Evolutionary conservation across 352 stramenopile species (phyloP).

Genomic region (Phytophthora tentaculata): DNA sequence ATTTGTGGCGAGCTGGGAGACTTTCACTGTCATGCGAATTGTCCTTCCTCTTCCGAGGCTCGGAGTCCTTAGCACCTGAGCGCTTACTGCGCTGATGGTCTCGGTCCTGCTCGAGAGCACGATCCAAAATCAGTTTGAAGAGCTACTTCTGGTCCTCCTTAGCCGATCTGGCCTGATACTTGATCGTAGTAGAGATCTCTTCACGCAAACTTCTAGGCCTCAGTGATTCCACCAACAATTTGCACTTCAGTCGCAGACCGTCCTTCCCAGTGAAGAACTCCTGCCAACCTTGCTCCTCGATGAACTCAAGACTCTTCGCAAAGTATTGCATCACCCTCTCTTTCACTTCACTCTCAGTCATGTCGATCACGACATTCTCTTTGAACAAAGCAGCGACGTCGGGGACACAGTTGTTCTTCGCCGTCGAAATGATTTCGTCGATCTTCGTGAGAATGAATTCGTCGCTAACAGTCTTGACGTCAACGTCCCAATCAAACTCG

Average conservation of each 20-base stretch:
- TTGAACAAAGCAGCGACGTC: neutral
- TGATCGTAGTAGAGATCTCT: neutral
- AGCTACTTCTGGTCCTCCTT: neutral
- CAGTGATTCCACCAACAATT: neutral
- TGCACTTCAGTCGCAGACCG: neutral
- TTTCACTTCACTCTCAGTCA: neutral
- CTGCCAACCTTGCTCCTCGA: neutral
- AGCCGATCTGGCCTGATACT: too few species aligned
- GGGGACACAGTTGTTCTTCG: neutral
- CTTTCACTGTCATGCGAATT: too few species aligned
- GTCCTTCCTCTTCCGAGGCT: too few species aligned
- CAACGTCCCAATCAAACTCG: neutral
- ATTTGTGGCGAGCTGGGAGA: too few species aligned
- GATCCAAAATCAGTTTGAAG: neutral
- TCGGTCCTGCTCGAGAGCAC: neutral
- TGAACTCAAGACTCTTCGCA: neutral
- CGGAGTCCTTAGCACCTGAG: neutral
- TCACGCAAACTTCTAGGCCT: neutral
- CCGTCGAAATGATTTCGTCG: neutral
- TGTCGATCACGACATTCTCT: neutral
- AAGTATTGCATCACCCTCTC: neutral
- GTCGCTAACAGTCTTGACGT: neutral
- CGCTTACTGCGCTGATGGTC: neutral
- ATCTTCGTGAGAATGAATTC: neutral
- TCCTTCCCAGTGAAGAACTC: neutral